Conservation (phyloP, 331 rosid species). For the Telfairia occidentalis region DNA sequence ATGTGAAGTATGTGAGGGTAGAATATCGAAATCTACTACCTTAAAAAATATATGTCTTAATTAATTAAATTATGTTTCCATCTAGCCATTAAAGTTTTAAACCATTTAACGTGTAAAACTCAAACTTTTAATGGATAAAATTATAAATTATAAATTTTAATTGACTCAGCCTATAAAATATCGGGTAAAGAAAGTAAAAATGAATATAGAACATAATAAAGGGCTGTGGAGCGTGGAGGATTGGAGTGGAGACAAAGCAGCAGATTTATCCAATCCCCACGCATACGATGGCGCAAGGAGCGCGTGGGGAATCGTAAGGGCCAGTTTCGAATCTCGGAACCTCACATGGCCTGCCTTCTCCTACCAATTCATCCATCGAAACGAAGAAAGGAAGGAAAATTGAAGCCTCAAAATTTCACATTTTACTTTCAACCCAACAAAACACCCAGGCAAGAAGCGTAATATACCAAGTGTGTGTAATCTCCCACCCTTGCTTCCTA, state of each 20-base stretch:
- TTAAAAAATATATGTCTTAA: too few species aligned
- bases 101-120: too few species aligned
- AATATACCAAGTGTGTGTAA: neutral
- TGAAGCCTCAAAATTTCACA: neutral
- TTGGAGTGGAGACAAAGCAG: neutral
- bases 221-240: neutral
- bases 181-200: too few species aligned
- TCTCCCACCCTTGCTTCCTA: neutral
- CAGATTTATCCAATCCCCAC: constrained; percentile 9
- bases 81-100: too few species aligned
- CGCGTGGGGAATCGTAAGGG: constrained; percentile 5
- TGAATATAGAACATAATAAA: too few species aligned
- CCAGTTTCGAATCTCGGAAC: neutral
- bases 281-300: constrained; percentile 4
- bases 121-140: too few species aligned
- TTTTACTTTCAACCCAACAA: neutral
- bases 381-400: neutral
- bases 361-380: neutral
- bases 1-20: too few species aligned
- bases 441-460: neutral
- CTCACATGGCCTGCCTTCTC: constrained; percentile 9
- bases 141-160: too few species aligned
- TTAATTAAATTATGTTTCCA: too few species aligned
- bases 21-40: too few species aligned
- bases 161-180: too few species aligned